Evolutionary conservation across 139 green algal species (phyloP), one percentile per base, ranked within the genome.

Genomic region (Volvox africanus): DNA sequence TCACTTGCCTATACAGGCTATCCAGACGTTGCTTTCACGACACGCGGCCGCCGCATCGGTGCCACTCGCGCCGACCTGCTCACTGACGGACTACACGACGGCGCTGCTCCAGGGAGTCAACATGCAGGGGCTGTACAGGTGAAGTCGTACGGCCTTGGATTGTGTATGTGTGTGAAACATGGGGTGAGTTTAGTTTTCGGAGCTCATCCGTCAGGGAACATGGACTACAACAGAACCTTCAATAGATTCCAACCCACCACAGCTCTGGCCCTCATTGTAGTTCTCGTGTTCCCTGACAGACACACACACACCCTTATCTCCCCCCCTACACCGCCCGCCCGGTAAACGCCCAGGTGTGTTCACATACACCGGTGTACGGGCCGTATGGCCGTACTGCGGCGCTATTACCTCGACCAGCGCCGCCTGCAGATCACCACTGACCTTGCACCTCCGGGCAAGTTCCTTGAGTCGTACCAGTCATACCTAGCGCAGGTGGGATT

Each of bases 401-500:
- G 69, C 26, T 95, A 94, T 81, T 95, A 95, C 88, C 78, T 92
- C 6, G 68, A 92, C 80, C 92, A 94, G 89, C 92, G 92, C 20
- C 91, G 92, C 33, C 82, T 94, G 76, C 94, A 96, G 93, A 89
- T 97, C 62, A 75, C 88, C 11, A 88, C 90, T 21, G 94, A 97
- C 83, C 92, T 97, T 77, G 86, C 94, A 77, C 93, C 93, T 20
- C 93, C 94, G 16, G 80, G 76, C 16, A 85, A 76, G 61, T 97
- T 97, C 80, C 65, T 96, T 61, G 91, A 95, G 61, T 44, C 32
- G 14, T 96, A 97, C 91, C 94, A 96, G 78, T 80, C 85, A 0
- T 97, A 96, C 91, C 82, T 97, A 36, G 91, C 95, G 20, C 95
- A 97, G 92, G 94, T 95, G 44, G 44, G 44, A 55, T 5, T 55